Base-by-base conservation (phyloP, 345 rosid species). In the Balakata baccata region DNA sequence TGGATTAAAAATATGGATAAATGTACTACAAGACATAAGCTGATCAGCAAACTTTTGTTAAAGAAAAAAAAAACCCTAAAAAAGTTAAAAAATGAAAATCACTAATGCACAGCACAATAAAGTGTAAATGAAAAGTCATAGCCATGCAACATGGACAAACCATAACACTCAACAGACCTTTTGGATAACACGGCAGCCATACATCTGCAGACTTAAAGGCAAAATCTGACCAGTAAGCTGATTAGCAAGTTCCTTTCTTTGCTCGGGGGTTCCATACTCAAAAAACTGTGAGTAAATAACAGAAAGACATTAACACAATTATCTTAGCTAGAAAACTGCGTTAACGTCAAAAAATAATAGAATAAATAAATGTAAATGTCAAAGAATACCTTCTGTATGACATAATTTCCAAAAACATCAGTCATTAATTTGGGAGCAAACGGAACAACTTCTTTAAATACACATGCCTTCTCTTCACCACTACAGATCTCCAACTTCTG, bases 141-240 rank as follows among this genome's bases (percentile, higher is more conserved):
- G 12, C 25, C 25, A 34, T 20, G 45, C 38, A 25, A 11, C 7
- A 41, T 25, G 57, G 10, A 50, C 6, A 49, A n/a, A 58, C 46
- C 71, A 56, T 20, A 66, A 13, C 10, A 58, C 14, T 64, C 9
- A 43, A 11, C 45, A 60, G 70, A 92, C 99, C 99, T 95, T 95
- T 78, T 95, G 98, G 79, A 95, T 92, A 75, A 95, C 99, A 71
- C 99, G 97, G 66, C 99, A 92, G 59, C 99, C 99, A 82, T 95
- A 95, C 99, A 95, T 95, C 81, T 95, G 99, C 79, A 95, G 77
- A 84, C 99, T 91, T 81, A 95, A 84, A 73, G 90, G 82, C 79
- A 95, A 75, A 87, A 92, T 87, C 82, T 92, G 93, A 70, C 97
- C 97, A 72, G 79, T 80, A 82, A 95, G 94, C 76, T 92, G 94